Conservation (phyloP, 2,329 filamentous ascomycete genomes). For the Aureobasidium lini region DNA sequence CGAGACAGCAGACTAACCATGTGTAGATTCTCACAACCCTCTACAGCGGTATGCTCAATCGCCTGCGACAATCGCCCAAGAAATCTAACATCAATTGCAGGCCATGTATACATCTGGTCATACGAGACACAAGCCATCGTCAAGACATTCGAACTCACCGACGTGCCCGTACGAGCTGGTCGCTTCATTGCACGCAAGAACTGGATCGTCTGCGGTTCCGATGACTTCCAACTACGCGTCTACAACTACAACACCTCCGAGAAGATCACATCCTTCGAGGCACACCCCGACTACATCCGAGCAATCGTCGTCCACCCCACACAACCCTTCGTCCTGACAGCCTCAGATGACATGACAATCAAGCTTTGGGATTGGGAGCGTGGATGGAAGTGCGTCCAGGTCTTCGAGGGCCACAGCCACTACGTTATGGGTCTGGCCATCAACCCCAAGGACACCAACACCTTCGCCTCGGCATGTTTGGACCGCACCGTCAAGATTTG, state of each 20-base stretch:
- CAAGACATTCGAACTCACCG: conserved; percentile 97
- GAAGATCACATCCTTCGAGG: conserved; percentile 95
- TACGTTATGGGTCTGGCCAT: conserved; percentile 96
- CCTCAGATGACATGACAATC: conserved; percentile 97
- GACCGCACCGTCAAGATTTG: conserved; percentile 97
- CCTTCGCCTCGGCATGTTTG: conserved; percentile 68
- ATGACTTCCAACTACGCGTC: conserved; percentile 82
- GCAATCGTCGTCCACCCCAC: conserved; percentile 93
- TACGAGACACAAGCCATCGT: conserved; percentile 88
- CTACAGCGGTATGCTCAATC: conserved; percentile 67
- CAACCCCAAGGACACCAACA: conserved; percentile 84
- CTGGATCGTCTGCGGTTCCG: conserved; percentile 69
- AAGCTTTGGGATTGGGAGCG: conserved; percentile 99
- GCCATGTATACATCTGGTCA: conserved; percentile 98
- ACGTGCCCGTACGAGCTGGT: conserved; percentile 93
- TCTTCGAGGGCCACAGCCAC: conserved; percentile 93
- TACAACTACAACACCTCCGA: conserved; percentile 99
- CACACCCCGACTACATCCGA: conserved; percentile 96
- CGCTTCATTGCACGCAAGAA: conserved; percentile 97
- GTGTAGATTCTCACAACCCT: conserved; percentile 71
- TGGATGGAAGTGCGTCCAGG: conserved; percentile 93
- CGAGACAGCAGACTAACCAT: conserved; percentile 5
- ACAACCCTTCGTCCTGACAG: conserved; percentile 90
- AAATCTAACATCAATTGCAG: conserved; percentile 35
- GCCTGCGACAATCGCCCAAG: neutral